A percentile compares a stretch with the other conserved stretches of the same genome.
These are phyloP conservation scores for Platanus orientalis DNA, from an alignment of 164 flowering plant species.

Conservation along the genomic window DNA sequence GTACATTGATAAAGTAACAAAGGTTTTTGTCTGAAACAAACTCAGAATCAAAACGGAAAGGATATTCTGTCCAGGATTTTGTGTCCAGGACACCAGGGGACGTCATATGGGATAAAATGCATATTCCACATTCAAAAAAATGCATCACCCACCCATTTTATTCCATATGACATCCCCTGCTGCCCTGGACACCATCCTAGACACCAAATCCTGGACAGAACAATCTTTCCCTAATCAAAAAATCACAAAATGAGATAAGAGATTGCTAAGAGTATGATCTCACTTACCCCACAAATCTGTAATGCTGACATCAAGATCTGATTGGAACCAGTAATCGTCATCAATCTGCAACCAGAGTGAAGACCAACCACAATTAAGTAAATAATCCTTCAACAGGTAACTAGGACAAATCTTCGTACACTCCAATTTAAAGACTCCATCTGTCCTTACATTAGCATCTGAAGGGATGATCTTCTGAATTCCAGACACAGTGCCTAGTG, in stretches of 20 bases:
- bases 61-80: too few species aligned
- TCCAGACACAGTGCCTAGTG: conserved; percentile 18
- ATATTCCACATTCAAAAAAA: too few species aligned
- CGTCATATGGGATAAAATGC: too few species aligned
- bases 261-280: not conserved
- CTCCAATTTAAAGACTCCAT: not conserved
- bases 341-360: conserved; percentile 34
- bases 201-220: too few species aligned
- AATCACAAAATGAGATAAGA: not conserved
- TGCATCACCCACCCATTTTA: too few species aligned
- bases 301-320: conserved; percentile 47
- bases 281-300: conserved; percentile 52
- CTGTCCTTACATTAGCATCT: conserved; percentile 40
- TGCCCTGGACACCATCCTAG: too few species aligned
- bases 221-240: too few species aligned
- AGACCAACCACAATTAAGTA: conserved; percentile 1
- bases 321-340: conserved; percentile 66
- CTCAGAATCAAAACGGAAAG: not conserved
- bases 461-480: conserved; percentile 48
- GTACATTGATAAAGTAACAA: too few species aligned
- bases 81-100: too few species aligned
- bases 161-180: too few species aligned
- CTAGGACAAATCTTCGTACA: not conserved
- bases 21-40: not conserved
- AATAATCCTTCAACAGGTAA: not conserved